These are phyloP conservation scores for Bruguiera hainesii DNA, from an alignment of 441 rosid species.

Conservation along the genomic window DNA sequence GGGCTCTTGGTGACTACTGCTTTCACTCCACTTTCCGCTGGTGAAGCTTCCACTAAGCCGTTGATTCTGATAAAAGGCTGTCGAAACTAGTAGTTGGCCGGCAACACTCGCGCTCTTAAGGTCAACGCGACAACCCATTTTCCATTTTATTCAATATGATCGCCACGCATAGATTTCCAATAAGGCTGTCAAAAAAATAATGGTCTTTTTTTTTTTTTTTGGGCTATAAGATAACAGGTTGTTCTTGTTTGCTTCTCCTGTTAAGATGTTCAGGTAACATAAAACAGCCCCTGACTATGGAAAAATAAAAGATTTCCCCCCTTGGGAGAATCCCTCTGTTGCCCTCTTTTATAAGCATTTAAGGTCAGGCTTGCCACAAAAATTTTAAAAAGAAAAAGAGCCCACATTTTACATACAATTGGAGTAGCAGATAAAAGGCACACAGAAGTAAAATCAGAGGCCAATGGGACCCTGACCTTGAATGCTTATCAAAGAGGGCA, in stretches of 20 bases:
- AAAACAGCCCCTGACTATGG: background rate
- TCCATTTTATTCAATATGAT: too few species aligned
- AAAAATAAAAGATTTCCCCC: conserved; percentile 7
- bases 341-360: conserved; percentile 8
- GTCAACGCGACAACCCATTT: too few species aligned
- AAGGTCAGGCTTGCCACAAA: conserved; percentile 1
- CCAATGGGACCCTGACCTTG: conserved; percentile 18
- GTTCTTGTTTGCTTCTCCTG: conserved; percentile 16
- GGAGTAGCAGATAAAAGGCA: conserved; percentile 9
- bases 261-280: conserved; percentile 5
- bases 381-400: too few species aligned
- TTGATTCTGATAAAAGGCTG: too few species aligned
- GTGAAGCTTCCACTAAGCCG: too few species aligned
- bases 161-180: conserved; percentile 6
- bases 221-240: background rate
- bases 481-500: conserved; percentile 9
- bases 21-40: too few species aligned
- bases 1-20: conserved; percentile 10
- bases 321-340: conserved; percentile 4
- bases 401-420: conserved; percentile 2
- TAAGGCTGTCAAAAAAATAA: conserved; percentile 14
- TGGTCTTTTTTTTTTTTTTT: conserved; percentile 10
- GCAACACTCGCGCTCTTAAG: too few species aligned
- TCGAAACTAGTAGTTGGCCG: too few species aligned
- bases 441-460: conserved; percentile 11